Evolutionary conservation across 768 basidiomycete species (phyloP), one percentile per base, ranked within the genome.

Genomic region (Phaffia australis): DNA sequence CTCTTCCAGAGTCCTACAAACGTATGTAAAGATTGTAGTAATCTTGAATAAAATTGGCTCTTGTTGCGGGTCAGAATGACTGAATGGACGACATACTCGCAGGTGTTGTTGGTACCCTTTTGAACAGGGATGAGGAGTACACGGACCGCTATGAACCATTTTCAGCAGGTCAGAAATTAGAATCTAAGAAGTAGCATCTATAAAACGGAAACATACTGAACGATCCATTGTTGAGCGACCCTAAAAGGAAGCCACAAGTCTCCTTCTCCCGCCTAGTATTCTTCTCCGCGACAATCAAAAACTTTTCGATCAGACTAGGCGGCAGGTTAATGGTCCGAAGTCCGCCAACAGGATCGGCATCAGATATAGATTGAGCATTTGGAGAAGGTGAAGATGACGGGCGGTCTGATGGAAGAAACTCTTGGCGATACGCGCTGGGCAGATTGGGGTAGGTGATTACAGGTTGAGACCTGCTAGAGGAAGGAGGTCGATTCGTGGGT

Each of bases 41-140:
- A 29, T 19, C 9, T 23, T 2, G 15, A 1, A 27, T 3, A 62
- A 49, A 46, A 35, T 47, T 5, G 48, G 2, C 5, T 46, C 21
- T 18, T 18, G 35, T 19, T 30, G 29, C 35, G 21, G 16, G 4
- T 29, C 4, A 42, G 32, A 46, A 42, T 16, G 29, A 27, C 2
- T 1, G n/a, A 9, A 18, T 27, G 14, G 3, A 15, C 25, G 2
- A 67, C 66, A 21, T 27, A 67, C 66, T 67, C 66, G 75, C 91
- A 94, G n/a, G 89, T 89, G 77, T 94, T 89, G 66, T 85, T 84
- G 69, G 89, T 89, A 67, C 87, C 85, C 66, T 84, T 85, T 72
- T 94, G 91, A 75, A 83, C 87, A n/a, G 91, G 91, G 21, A 94
- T 85, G 72, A 94, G 76, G 73, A 94, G 75, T 57, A 86, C 87